phyloP scores from a whole-genome alignment of 257 asterid genomes.

The Solanum chilense region DNA sequence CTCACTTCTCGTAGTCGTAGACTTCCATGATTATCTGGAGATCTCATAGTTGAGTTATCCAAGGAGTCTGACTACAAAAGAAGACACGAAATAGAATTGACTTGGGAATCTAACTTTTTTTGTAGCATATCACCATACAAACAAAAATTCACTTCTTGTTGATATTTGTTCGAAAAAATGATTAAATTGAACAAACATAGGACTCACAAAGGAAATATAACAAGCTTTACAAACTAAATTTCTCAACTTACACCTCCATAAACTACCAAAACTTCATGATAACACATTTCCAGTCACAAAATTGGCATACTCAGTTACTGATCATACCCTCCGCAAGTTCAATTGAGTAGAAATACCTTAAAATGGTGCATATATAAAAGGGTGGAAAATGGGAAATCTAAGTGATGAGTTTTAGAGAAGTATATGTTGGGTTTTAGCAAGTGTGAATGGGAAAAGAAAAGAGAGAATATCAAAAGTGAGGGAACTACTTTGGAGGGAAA shows the following conservation, averaged over 20 bases:
- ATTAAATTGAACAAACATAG: not conserved
- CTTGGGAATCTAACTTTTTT: not conserved
- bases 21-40: constrained; percentile 49
- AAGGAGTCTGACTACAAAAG: constrained; percentile 29
- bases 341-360: not conserved
- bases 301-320: not conserved
- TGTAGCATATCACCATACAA: not conserved
- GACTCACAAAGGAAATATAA: not conserved
- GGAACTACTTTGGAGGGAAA: too few species aligned
- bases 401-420: constrained; percentile 19
- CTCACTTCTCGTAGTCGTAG: constrained; percentile 25
- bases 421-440: too few species aligned
- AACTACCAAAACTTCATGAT: not conserved
- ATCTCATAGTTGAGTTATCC: constrained; percentile 36
- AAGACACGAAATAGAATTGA: too few species aligned
- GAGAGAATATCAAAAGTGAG: too few species aligned
- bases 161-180: not conserved
- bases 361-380: not conserved
- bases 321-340: not conserved
- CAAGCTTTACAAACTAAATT: not conserved
- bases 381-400: not conserved
- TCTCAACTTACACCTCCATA: not conserved
- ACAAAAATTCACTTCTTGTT: not conserved
- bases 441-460: too few species aligned
- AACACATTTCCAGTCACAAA: not conserved